A percentile compares a stretch with the other conserved stretches of the same genome.
Evolutionary conservation across 805 yeast genomes (phyloP).

Genomic region (Saturnispora serradocipensis): DNA sequence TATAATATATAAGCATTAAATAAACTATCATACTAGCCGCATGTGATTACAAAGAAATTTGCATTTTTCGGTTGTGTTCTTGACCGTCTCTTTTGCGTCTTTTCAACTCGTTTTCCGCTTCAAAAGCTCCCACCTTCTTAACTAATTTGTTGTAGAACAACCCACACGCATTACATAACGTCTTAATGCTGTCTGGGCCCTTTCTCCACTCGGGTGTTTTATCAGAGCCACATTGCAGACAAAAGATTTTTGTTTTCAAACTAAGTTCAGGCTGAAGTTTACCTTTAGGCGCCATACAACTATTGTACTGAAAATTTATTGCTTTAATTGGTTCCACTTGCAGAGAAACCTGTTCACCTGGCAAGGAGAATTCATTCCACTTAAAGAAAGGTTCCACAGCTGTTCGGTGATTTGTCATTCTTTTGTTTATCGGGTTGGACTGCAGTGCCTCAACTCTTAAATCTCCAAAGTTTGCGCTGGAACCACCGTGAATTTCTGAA

Average conservation of each 20-base stretch:
- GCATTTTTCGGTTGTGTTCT: slow-evolving; percentile 21
- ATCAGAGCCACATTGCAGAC: slow-evolving; percentile 64
- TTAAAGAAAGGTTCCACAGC: background rate
- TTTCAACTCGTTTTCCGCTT: slow-evolving; percentile 31
- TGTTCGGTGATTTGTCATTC: background rate
- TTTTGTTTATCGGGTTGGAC: background rate
- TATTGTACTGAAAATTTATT: background rate
- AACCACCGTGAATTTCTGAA: background rate
- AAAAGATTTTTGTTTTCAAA: slow-evolving; percentile 26
- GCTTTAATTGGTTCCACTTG: slow-evolving; percentile 27
- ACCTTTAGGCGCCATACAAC: slow-evolving; percentile 25
- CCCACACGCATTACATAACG: slow-evolving; percentile 91
- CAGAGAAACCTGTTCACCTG: slow-evolving; percentile 23
- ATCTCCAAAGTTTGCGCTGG: background rate
- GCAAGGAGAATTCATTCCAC: slow-evolving; percentile 3
- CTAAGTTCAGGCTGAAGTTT: slow-evolving; percentile 30
- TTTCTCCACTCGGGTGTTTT: slow-evolving; percentile 91
- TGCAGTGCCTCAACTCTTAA: background rate
- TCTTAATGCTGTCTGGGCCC: slow-evolving; percentile 77
- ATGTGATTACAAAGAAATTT: background rate
- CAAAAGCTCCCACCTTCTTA: slow-evolving; percentile 36
- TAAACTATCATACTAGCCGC: background rate
- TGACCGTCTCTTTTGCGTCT: slow-evolving; percentile 25
- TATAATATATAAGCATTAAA: background rate
- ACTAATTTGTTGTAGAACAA: slow-evolving; percentile 57